Evolutionary conservation across 352 stramenopile species (phyloP), one percentile per base, ranked within the genome.

Genomic region (Globisporangium lucens): DNA sequence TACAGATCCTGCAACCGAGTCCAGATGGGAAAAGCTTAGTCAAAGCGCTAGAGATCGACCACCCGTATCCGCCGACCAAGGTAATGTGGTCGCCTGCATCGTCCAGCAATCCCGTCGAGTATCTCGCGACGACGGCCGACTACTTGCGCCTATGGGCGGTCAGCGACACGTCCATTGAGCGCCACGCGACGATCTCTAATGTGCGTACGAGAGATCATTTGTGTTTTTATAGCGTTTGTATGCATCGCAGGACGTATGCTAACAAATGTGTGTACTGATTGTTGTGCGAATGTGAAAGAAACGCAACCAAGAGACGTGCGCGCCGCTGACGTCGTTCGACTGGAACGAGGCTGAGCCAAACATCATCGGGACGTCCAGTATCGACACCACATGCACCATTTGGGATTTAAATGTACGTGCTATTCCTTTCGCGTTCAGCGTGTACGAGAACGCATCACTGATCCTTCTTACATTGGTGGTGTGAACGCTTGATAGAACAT

Each of bases 371-470:
- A 99, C 97, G 8, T 98, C 87, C 4, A 98, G 85, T 57, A 99
- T 99, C 66, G 97, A 99, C 66, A 99, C 94, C 10, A 99, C 97
- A 5, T 99, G 97, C 81, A 99, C 97, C 15, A 99, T 99, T 65
- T 99, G 97, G 97, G 97, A 99, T 71, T 78, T 99, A 52, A 95
- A 94, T 47, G 94, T 98, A 63, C 70, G 91, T 52, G 15, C 56
- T 7, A 12, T 35, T 56, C 61, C 56, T 20, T 30, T 24, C 61
- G 24, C 4, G 27, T 64, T 36, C 30, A 33, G 30, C 30, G 30
- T 46, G 33, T 41, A 24, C 24, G 17, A 33, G 22, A 7, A 29
- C 29, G 4, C 24, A 22, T 57, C 17, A n/a, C 51, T 57, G 24
- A 35, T 59, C 27, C 24, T 12, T 62, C n/a, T 57, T 22, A 46